Evolutionary conservation across 2,329 filamentous ascomycete genomes (phyloP).

Genomic region (Xylariaceae sp.): DNA sequence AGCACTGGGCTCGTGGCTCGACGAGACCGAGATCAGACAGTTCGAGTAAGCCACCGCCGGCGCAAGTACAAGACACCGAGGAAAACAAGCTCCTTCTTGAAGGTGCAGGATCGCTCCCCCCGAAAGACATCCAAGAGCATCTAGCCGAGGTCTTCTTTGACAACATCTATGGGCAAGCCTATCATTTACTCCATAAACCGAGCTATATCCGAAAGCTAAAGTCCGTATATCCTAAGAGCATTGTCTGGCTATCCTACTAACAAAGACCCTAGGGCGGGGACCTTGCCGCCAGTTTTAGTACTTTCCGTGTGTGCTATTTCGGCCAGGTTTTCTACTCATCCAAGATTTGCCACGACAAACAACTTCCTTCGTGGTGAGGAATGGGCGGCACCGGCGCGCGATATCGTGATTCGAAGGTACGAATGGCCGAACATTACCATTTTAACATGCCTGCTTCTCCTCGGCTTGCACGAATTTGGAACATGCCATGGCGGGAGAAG

Average conservation of each 20-base stretch:
- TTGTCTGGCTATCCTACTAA: conserved; percentile 24
- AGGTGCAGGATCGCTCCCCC: conserved; percentile 75
- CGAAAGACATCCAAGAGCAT: conserved; percentile 87
- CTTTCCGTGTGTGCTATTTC: conserved; percentile 93
- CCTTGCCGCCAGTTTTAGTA: conserved; percentile 82
- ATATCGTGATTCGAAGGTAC: conserved; percentile 81
- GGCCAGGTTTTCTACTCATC: conserved; percentile 90
- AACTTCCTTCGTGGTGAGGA: conserved; percentile 85
- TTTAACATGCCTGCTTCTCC: conserved; percentile 79
- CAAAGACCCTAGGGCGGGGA: conserved; percentile 55
- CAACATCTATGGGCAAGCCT: conserved; percentile 90
- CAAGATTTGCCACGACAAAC: conserved; percentile 68
- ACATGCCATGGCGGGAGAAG: conserved; percentile 94
- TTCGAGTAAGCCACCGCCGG: conserved; percentile 48
- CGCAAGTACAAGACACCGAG: conserved; percentile 61
- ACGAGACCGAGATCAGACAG: conserved; percentile 47
- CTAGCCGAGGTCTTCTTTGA: conserved; percentile 94
- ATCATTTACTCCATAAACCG: conserved; percentile 90
- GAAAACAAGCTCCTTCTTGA: conserved; percentile 76
- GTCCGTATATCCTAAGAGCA: conserved; percentile 41
- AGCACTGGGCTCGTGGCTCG: conserved; percentile 69
- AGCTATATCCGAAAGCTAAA: conserved; percentile 88
- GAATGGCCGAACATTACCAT: conserved; percentile 97
- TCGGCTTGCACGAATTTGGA: conserved; percentile 92
- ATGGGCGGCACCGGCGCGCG: conserved; percentile 83